Conservation (phyloP, 176 grass and related monocot genomes). For the Calamus simplicifolius region DNA sequence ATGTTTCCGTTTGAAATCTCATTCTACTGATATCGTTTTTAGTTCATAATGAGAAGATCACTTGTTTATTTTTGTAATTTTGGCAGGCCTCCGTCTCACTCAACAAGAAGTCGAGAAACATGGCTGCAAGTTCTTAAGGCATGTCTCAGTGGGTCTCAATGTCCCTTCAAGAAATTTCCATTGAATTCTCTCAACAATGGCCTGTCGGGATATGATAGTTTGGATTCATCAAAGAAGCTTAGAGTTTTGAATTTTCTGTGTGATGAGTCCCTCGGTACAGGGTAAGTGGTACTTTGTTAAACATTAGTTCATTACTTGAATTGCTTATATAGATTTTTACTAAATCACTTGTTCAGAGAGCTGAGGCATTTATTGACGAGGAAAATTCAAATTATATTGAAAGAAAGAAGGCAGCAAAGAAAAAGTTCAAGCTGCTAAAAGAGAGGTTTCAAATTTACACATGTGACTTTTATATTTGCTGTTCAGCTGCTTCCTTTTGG, state of each 20-base stretch:
- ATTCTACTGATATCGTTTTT: too few relatives aligned
- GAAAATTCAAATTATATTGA: slow-evolving; percentile 48
- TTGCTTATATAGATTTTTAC: slow-evolving; percentile 21
- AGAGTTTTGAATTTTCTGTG: slow-evolving; percentile 71
- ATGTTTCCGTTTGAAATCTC: too few relatives aligned
- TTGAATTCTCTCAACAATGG: slow-evolving; percentile 35
- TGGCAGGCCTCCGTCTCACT: slow-evolving; percentile 35
- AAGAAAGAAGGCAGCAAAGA: slow-evolving; percentile 35
- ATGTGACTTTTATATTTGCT: neutral
- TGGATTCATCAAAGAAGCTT: slow-evolving; percentile 55
- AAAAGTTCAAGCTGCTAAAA: slow-evolving; percentile 51
- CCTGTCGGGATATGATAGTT: slow-evolving; percentile 47
- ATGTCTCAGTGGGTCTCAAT: slow-evolving; percentile 41
- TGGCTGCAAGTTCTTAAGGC: slow-evolving; percentile 49
- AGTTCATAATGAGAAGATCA: too few relatives aligned
- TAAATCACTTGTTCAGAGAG: slow-evolving; percentile 38
- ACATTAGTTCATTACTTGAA: slow-evolving; percentile 22
- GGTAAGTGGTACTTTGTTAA: slow-evolving; percentile 37
- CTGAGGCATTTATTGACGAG: slow-evolving; percentile 56
- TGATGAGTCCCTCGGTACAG: slow-evolving; percentile 58
- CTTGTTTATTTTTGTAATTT: slow-evolving; percentile 23
- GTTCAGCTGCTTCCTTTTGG: slow-evolving; percentile 1
- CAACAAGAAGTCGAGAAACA: slow-evolving; percentile 42
- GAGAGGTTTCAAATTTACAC: slow-evolving; percentile 33
- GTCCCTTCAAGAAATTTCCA: slow-evolving; percentile 31